These are phyloP conservation scores for Gyromitra esculenta DNA, from an alignment of 2,329 filamentous ascomycete species.

Conservation along the genomic window DNA sequence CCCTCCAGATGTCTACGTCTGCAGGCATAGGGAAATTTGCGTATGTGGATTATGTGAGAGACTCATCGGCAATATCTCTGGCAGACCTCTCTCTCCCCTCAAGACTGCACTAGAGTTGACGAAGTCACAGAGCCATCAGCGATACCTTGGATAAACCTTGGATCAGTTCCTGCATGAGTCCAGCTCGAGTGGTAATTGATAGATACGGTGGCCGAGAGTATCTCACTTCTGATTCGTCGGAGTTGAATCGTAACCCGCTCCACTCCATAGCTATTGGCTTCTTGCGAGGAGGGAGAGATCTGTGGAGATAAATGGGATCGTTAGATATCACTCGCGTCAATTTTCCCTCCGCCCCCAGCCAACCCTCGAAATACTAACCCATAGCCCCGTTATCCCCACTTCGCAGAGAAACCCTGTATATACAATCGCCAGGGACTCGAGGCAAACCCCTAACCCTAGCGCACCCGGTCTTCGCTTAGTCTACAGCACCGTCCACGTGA, in stretches of 20 bases:
- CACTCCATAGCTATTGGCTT: not conserved
- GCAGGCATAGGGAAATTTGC: not conserved
- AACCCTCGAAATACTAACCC: not conserved
- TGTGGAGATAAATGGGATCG: constrained; percentile 6
- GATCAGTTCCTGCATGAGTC: not conserved
- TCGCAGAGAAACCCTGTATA: not conserved
- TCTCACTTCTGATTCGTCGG: not conserved
- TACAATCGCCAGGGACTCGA: not conserved
- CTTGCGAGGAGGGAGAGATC: not conserved
- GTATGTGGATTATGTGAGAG: not conserved
- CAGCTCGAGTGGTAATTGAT: constrained; percentile 11
- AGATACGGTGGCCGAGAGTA: not conserved
- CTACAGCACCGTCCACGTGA: constrained; percentile 11
- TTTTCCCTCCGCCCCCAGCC: not conserved
- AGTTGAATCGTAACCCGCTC: no score
- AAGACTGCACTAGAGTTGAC: not conserved
- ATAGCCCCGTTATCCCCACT: not conserved
- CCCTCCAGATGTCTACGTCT: not conserved
- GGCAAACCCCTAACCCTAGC: not conserved
- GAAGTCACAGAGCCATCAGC: not conserved
- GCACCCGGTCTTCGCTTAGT: not conserved
- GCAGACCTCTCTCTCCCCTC: not conserved
- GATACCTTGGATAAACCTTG: constrained; percentile 3
- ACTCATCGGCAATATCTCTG: not conserved
- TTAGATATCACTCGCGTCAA: constrained; percentile 17